Evolutionary conservation across 306 rosid genomes (phyloP), one percentile per base, ranked within the genome.

Genomic region (Malus sieversii): DNA sequence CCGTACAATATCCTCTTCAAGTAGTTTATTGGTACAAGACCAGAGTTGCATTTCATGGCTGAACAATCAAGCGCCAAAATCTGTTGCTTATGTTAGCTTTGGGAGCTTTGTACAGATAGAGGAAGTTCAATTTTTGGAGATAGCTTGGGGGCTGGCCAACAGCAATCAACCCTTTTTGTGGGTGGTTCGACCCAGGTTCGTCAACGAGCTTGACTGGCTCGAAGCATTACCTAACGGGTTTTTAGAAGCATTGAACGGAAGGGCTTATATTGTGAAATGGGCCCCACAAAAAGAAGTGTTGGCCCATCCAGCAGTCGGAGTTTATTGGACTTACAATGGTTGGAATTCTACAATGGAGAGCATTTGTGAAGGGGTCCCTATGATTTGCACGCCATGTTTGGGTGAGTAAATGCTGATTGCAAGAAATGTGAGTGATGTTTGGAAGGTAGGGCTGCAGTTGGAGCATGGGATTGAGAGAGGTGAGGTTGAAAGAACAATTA

Each of bases 61-160:
- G 22, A 80, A 88, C 73, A 64, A 10, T 40, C 87, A 85, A 29
- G 79, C 78, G 15, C 70, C 53, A 10, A 79, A 66, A 0, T 86
- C 89, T 6, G 94, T 90, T 73, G 79, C 89, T 51, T 92, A 88
- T 63, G 91, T 89, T 44, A 88, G 93, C 71, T 87, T 85, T 78
- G 93, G 96, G 45, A 88, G 91, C 55, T 2, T 87, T 23, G 88
- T 82, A 1, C 61, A 82, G 2, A 15, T 86, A 58, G 63, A 58
- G 0, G 73, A 77, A 76, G 70, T 16, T 1, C 83, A 87, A 7
- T 84, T 90, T 76, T 57, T 85, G 82, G 92, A 87, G 79, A 82
- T 88, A 23, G 92, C 96, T 45, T 85, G 84, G 86, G 96, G 91
- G 4, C 52, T 93, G 70, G 87, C 88, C 75, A 78, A 87, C 65